Evolutionary conservation across 441 rosid genomes (phyloP), one percentile per base, ranked within the genome.

Genomic region (Adansonia grandidieri): DNA sequence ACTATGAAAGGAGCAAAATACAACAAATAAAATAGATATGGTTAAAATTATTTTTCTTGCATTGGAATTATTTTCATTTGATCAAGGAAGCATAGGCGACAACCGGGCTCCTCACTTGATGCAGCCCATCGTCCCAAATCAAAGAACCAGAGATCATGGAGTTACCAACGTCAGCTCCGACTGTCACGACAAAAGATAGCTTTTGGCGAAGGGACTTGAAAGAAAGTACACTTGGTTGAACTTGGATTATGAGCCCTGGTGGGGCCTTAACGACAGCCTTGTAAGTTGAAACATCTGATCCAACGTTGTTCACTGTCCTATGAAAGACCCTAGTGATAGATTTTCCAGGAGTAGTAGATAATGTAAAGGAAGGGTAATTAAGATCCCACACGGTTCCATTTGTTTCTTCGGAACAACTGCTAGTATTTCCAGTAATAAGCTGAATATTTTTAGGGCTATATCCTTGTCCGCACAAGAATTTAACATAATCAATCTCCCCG

Each of bases 381-480:
- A 90, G 81, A 81, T 92, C 89, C 90, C 92, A 81, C 0, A 80
- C 88, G 0, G 87, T 74, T 50, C 80, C 87, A 42, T 80, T 78
- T 4, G 75, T 84, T 13, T 80, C 76, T 53, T 68, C 20, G n/a
- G 89, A 81, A 42, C 92, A 90, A 24, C 13, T 66, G 70, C 19
- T 74, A 2, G n/a, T 45, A 24, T 87, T 87, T 19, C 89, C 89
- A 0, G 91, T 82, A 9, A 91, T 78, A 4, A 85, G 71, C 32
- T 54, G 71, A 4, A 88, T 77, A 1, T 37, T 66, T 15, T 40
- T 81, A n/a, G 77, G 70, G 40, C 9, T 81, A 75, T 89, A 92
- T 50, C 90, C 92, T 79, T 90, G 87, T 51, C 91, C 88, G 11
- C 98, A 91, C 22, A 93, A 76, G 63, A 89, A 86, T 7, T 85